phyloP scores from a whole-genome alignment of 164 flowering plant species.

The Magnolia kwangsiensis region DNA sequence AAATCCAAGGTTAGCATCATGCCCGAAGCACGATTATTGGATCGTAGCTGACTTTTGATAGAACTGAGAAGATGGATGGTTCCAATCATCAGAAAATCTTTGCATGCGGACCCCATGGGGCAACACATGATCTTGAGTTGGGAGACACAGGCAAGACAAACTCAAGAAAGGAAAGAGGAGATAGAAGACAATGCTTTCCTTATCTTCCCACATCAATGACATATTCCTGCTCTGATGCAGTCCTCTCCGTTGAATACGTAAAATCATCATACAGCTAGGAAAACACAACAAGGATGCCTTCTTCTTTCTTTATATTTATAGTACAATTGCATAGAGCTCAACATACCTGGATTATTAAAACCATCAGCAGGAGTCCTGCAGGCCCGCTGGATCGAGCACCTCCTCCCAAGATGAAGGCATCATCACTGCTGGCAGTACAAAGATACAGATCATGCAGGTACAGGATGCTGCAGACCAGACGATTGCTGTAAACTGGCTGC shows the following conservation, averaged over 20 bases:
- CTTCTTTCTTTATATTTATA: not conserved
- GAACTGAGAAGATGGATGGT: not conserved
- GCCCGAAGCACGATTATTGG: not conserved
- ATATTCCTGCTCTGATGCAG: not conserved
- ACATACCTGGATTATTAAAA: not conserved
- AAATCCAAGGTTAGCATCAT: not conserved
- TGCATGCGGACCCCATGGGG: not conserved
- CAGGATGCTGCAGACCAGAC: slow-evolving; percentile 17
- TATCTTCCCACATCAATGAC: no score
- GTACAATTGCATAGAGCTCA: not conserved
- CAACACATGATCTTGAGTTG: no score
- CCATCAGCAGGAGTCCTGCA: not conserved
- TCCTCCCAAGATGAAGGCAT: not conserved
- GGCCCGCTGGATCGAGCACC: not conserved
- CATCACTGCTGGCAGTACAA: not conserved
- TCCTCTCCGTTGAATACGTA: not conserved
- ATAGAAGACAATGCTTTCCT: not conserved
- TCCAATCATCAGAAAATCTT: not conserved
- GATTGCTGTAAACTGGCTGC: slow-evolving; percentile 54
- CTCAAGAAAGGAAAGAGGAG: not conserved
- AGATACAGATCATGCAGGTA: slow-evolving; percentile 39
- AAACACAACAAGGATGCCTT: not conserved
- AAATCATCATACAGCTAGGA: not conserved
- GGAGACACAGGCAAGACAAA: no score
- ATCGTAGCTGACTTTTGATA: not conserved